Conservation (phyloP, 768 basidiomycete genomes). For the Trametes punicea region DNA sequence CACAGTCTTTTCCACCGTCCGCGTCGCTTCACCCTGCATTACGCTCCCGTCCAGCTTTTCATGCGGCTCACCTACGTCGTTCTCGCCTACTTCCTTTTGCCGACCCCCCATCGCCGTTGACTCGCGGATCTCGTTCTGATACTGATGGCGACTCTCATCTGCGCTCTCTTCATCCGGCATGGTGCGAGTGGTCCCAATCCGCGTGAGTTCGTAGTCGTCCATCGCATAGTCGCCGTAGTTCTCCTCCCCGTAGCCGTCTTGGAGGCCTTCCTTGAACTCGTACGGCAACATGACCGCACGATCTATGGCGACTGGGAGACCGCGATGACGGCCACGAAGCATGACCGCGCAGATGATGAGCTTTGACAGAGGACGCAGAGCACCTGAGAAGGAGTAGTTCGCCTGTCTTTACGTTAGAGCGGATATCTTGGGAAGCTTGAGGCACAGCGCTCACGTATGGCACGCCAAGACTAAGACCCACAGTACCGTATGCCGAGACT, state of each 20-base stretch:
- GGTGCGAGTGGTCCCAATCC: background rate
- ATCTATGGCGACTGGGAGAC: constrained; percentile 84
- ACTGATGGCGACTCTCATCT: too few relatives aligned
- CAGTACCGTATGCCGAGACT: constrained; percentile 83
- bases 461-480: constrained; percentile 88
- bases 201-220: background rate
- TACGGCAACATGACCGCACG: constrained; percentile 77
- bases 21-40: too few relatives aligned
- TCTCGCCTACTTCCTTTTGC: too few relatives aligned
- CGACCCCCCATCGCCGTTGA: too few relatives aligned
- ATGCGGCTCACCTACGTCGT: too few relatives aligned
- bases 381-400: constrained; percentile 79
- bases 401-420: constrained; percentile 40
- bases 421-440: constrained; percentile 8
- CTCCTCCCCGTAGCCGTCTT: constrained; percentile 8
- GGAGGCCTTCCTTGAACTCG: constrained; percentile 24
- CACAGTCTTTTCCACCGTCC: too few relatives aligned
- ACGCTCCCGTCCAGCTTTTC: too few relatives aligned
- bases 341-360: constrained; percentile 85
- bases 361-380: constrained; percentile 79
- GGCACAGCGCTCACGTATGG: constrained; percentile 53
- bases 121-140: too few relatives aligned
- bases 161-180: too few relatives aligned
- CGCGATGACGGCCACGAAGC: constrained; percentile 91
- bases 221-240: constrained; percentile 4